Evolutionary conservation across 176 grass and related monocot species (phyloP), one percentile per base, ranked within the genome.

Genomic region (Tuctoria greenei): DNA sequence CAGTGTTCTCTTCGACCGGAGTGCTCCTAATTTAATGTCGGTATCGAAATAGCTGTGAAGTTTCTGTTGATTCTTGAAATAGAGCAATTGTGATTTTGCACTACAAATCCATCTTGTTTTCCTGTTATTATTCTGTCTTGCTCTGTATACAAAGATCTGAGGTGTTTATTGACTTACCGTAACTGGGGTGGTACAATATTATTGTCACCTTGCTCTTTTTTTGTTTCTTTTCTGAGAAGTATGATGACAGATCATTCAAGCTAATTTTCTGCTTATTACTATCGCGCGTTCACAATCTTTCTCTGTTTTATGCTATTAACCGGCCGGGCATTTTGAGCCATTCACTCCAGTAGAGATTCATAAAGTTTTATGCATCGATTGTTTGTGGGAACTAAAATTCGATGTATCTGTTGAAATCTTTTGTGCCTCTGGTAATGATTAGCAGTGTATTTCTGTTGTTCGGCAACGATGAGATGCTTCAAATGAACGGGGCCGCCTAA

Each of bases 1-100:
- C 40, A 60, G 55, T 56, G 23, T 74, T 31, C 18, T 71, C 40
- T 20, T 50, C 24, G n/a, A 81, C 76, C 66, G 34, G 40, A 69
- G 17, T n/a, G 50, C 50, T n/a, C 6, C 50, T 1, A 52, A 52
- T 38, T 26, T 36, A 80, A 80, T 36, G 63, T 37, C 18, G 25
- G 25, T 74, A 41, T 80, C 74, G 77, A 79, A 80, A 86, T 75
- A 86, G 77, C 34, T 69, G 71, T 52, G 63, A 69, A 63, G 64
- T 69, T 61, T 62, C 4, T 31, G 31, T 75, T 63, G 54, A 75
- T 75, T 74, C 20, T 69, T 41, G 44, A 75, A 42, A 55, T 44
- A 61, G 69, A 80, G 38, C 36, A 61, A 63, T 75, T 75, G 70
- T 80, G 63, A 51, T 61, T 18, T 13, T 85, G 69, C 74, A 74